Conservation (phyloP, 2,329 filamentous ascomycete species). For the Aspergillus candidus region DNA sequence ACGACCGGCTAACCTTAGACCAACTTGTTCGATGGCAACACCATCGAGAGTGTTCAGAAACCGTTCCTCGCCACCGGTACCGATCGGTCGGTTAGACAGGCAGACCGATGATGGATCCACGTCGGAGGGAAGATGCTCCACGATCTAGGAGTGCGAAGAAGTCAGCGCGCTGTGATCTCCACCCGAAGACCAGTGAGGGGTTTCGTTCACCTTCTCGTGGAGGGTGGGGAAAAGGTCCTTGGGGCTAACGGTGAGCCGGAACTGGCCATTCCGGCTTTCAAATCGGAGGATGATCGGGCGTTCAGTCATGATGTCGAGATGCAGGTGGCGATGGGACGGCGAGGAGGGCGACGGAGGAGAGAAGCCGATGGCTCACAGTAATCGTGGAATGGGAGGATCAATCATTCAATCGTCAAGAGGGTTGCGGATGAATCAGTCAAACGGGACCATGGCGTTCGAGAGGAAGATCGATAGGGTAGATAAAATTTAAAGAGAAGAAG, state of each 20-base stretch:
- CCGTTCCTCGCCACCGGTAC: slow-evolving; percentile 50
- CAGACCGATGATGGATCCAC: slow-evolving; percentile 50
- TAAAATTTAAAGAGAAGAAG: no score
- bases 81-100: slow-evolving; percentile 56
- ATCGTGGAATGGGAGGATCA: no score
- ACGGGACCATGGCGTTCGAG: no score
- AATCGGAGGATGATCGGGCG: slow-evolving; percentile 73
- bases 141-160: slow-evolving; percentile 36
- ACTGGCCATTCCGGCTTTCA: slow-evolving; percentile 86
- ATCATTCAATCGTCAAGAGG: no score
- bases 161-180: slow-evolving; percentile 6
- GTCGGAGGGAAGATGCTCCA: slow-evolving; percentile 55
- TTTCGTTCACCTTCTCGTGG: slow-evolving; percentile 37
- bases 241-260: slow-evolving; percentile 72
- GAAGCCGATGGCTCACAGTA: no score
- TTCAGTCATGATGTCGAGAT: slow-evolving; percentile 28
- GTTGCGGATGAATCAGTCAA: no score
- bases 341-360: no score
- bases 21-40: slow-evolving; percentile 52
- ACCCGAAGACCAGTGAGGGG: background rate
- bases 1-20: slow-evolving; percentile 45
- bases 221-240: slow-evolving; percentile 63
- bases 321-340: background rate
- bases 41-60: slow-evolving; percentile 47
- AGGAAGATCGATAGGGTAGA: no score